Base-by-base conservation (phyloP, 2,329 filamentous ascomycete genomes). In the Aspergillus hiratsukae region DNA sequence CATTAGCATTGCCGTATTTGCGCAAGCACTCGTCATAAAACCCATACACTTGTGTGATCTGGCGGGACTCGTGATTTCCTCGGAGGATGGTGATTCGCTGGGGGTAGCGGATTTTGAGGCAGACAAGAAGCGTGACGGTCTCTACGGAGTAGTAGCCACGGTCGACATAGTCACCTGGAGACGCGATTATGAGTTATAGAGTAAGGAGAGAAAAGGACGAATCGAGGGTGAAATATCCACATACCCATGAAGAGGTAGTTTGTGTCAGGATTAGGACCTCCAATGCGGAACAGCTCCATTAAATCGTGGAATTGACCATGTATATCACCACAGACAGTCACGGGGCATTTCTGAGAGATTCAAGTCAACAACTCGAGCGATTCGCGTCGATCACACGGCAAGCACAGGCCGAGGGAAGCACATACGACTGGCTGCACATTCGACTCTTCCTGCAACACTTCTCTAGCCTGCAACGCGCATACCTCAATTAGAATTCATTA, bases 261-360 rank as follows among this genome's bases (percentile, higher is more conserved):
- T 72, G 94, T 97, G 77, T 99, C 94, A 64, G 94, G 94, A 73
- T 96, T 97, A 59, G 92, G 91, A 54, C 94, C 94, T 66, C 94
- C 94, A 75, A 99, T 97, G 80, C 96, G 95, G 84, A 99, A 99
- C 53, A 99, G 86, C 80, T 99, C 94, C 91, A 99, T 97, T 76
- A 99, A 79, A 73, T 99, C 94, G 77, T 97, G 93, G 76, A 97
- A 97, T 78, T 99, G 94, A 65, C 94, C 94, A 77, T 99, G 94
- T 74, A 99, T 99, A 78, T 99, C 94, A 75, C 94, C 94, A 76
- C 94, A 97, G 61, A 99, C 94, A 55, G 94, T 99, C 65, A 97
- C 94, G 48, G 94, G 94, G 75, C 93, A 97, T 93, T 97, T 97
- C 89, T 92, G 66, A 54, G 57, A 65, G 37, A 60, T 50, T 60